phyloP scores from a whole-genome alignment of 768 basidiomycete genomes.

The Terana coerulea region DNA sequence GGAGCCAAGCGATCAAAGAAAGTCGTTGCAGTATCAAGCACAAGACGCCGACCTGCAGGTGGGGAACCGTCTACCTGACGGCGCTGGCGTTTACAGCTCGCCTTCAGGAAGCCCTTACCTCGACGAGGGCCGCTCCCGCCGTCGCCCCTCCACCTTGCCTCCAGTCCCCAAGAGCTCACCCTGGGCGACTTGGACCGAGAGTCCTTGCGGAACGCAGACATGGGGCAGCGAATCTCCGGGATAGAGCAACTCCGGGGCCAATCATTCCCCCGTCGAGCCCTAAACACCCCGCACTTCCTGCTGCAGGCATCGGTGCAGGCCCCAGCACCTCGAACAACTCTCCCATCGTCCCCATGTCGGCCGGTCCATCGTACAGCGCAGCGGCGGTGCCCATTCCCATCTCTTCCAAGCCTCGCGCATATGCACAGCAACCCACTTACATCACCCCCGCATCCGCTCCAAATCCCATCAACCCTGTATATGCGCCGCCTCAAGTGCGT shows the following conservation, averaged over 20 bases:
- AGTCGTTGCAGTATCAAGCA: slow-evolving; percentile 2
- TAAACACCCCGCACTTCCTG: slow-evolving; percentile 44
- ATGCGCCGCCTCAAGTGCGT: slow-evolving; percentile 43
- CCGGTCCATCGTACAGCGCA: slow-evolving; percentile 24
- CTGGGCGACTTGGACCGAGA: neutral
- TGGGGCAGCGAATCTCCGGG: slow-evolving; percentile 24
- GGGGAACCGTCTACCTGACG: slow-evolving; percentile 14
- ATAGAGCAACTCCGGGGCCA: slow-evolving; percentile 18
- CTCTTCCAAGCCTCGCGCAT: slow-evolving; percentile 62
- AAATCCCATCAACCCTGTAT: slow-evolving; percentile 58
- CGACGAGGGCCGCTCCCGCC: neutral
- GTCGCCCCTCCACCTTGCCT: slow-evolving; percentile 3
- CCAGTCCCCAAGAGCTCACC: slow-evolving; percentile 6
- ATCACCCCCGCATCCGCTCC: slow-evolving; percentile 53
- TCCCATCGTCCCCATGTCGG: slow-evolving; percentile 53
- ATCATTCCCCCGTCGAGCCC: slow-evolving; percentile 36
- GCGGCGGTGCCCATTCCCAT: slow-evolving; percentile 50
- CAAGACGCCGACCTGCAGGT: slow-evolving; percentile 12
- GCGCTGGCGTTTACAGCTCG: slow-evolving; percentile 5
- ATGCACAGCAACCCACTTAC: slow-evolving; percentile 74
- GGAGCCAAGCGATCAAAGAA: slow-evolving; percentile 16
- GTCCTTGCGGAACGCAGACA: slow-evolving; percentile 15
- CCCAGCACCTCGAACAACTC: slow-evolving; percentile 32
- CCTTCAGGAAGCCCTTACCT: slow-evolving; percentile 9
- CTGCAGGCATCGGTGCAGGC: slow-evolving; percentile 30